A percentile compares a stretch with the other conserved stretches of the same genome.
Evolutionary conservation across 495 filamentous ascomycete genomes (phyloP).

Genomic region (Neurospora tetrasperma): DNA sequence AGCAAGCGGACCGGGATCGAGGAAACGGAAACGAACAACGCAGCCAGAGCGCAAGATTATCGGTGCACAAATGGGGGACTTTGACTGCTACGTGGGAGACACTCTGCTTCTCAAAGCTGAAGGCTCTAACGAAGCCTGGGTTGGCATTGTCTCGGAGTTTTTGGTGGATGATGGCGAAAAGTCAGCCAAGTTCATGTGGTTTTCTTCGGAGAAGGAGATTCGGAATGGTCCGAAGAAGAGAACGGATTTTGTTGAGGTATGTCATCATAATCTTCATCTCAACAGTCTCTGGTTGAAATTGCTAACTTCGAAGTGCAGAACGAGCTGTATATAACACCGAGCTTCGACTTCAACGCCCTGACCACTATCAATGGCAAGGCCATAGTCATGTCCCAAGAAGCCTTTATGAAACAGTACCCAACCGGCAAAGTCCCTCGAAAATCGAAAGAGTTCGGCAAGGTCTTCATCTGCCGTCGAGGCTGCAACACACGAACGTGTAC

Average conservation of each 20-base stretch:
- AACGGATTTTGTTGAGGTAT: slow-evolving; percentile 62
- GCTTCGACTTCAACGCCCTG: slow-evolving; percentile 78
- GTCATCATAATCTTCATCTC: background rate
- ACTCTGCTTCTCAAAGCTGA: slow-evolving; percentile 79
- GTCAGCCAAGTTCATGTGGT: slow-evolving; percentile 77
- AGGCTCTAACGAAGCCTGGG: slow-evolving; percentile 70
- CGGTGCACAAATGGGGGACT: slow-evolving; percentile 76
- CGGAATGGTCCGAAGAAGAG: slow-evolving; percentile 72
- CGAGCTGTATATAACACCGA: slow-evolving; percentile 82
- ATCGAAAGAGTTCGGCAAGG: slow-evolving; percentile 72
- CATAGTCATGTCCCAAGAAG: slow-evolving; percentile 58
- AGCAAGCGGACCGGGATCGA: slow-evolving; percentile 10
- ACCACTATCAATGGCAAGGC: slow-evolving; percentile 85
- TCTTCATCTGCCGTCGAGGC: slow-evolving; percentile 81
- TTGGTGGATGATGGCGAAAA: slow-evolving; percentile 53
- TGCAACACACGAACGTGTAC: slow-evolving; percentile 78
- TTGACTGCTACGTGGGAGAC: slow-evolving; percentile 74
- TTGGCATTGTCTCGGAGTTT: slow-evolving; percentile 78
- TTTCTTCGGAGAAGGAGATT: slow-evolving; percentile 83
- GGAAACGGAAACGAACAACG: slow-evolving; percentile 29
- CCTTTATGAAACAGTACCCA: slow-evolving; percentile 60
- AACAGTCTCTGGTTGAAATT: background rate
- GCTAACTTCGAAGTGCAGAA: slow-evolving; percentile 37
- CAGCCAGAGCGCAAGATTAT: slow-evolving; percentile 43
- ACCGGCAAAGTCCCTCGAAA: slow-evolving; percentile 62